These are phyloP conservation scores for Fagopyrum homotropicum DNA, from an alignment of 148 eudicot species.

Conservation along the genomic window DNA sequence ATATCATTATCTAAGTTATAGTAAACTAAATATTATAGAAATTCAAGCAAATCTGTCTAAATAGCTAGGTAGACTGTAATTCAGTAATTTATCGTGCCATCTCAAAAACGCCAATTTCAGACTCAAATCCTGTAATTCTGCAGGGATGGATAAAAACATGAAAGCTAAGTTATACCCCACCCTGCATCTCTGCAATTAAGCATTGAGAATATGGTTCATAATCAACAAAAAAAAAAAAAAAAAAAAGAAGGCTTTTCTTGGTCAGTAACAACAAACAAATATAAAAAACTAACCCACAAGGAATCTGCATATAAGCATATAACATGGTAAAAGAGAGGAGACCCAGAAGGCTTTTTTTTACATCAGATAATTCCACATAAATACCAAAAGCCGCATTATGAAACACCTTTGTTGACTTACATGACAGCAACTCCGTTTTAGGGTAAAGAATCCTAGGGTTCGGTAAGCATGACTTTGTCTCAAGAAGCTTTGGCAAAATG, in stretches of 20 bases:
- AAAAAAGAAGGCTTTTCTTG: neutral
- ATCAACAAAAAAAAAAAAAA: neutral
- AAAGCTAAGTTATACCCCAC: too few relatives aligned
- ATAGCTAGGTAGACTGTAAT: neutral
- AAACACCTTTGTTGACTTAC: neutral
- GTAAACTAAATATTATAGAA: neutral
- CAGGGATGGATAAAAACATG: neutral
- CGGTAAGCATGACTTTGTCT: too few relatives aligned
- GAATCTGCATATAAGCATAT: neutral
- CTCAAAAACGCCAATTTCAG: neutral
- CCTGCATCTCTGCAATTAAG: neutral
- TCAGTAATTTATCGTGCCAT: neutral
- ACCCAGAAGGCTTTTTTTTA: neutral
- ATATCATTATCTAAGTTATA: neutral
- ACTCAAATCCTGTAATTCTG: neutral
- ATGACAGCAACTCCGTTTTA: too few relatives aligned
- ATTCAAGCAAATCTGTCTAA: neutral
- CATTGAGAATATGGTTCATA: neutral
- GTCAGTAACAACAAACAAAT: neutral
- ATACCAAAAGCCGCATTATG: slow-evolving; percentile 1
- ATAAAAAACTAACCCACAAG: neutral
- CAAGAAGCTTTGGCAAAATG: too few relatives aligned
- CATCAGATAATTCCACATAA: neutral
- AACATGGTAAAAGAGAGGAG: neutral
- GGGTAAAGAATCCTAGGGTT: too few relatives aligned